Evolutionary conservation across 768 basidiomycete species (phyloP).

Genomic region (Mycena filopes): DNA sequence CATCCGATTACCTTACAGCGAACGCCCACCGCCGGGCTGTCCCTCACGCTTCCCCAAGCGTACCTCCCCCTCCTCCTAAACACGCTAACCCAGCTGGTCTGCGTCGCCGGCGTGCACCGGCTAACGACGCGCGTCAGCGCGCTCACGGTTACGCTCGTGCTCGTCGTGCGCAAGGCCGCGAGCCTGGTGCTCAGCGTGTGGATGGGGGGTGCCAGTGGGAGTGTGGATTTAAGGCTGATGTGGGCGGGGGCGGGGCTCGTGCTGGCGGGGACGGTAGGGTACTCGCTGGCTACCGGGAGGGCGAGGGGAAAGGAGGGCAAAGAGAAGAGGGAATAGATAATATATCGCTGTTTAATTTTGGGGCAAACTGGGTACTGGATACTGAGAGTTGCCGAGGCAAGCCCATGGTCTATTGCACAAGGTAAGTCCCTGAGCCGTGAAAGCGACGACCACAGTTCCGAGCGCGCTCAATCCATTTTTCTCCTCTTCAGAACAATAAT

Average conservation of each 20-base stretch:
- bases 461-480: too few species aligned
- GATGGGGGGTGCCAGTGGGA: conserved; percentile 41
- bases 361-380: too few species aligned
- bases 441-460: too few species aligned
- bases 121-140: conserved; percentile 81
- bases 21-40: conserved; percentile 16
- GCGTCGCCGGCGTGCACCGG: conserved; percentile 88
- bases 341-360: too few species aligned
- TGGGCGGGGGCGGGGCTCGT: conserved; percentile 79
- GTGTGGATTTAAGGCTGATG: conserved; percentile 61
- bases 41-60: conserved; percentile 65
- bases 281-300: conserved; percentile 59
- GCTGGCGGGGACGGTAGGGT: conserved; percentile 75
- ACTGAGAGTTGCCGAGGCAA: too few species aligned
- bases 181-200: conserved; percentile 81
- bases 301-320: conserved; percentile 35
- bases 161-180: conserved; percentile 84
- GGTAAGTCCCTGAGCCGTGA: too few species aligned
- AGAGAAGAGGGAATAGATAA: conserved; percentile 13
- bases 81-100: conserved; percentile 85
- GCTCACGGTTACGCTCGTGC: conserved; percentile 81
- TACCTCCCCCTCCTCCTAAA: conserved; percentile 77
- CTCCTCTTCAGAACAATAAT: too few species aligned
- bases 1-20: conserved; percentile 40
- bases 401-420: too few species aligned